Base-by-base conservation (phyloP, 768 basidiomycete species). In the Trametes elegans region DNA sequence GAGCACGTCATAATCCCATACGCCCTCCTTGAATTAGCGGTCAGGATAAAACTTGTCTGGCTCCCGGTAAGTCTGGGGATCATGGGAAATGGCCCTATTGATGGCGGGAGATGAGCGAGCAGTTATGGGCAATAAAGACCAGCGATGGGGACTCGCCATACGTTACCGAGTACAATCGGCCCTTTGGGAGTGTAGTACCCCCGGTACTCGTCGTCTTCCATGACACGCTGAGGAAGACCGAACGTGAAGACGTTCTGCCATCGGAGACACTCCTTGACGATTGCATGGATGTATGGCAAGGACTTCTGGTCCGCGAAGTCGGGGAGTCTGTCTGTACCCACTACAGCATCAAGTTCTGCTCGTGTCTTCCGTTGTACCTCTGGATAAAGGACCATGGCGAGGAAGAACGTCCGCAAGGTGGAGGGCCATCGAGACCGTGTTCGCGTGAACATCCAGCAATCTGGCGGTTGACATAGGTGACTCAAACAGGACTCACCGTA, bases 171-270 rank as follows among this genome's bases (percentile, higher is more conserved):
- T 1, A 64, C 45, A 3, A 53, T 44, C 1, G 60, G 44, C 7
- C 71, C 70, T 40, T 66, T 64, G 0, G 73, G 73, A 29, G 76
- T 74, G 49, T 69, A 74, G 39, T 71, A 60, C 3, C 73, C 75
- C 3, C 64, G 59, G 52, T 74, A 74, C 3, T 70, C 73, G 62
- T 74, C 73, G 55, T 76, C 74, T 28, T 71, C 60, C 1, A 64
- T 70, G 43, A 64, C 70, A 18, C 65, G 56, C 58, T 78, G 76
- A 2, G 59, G 46, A 3, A 61, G 14, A 21, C 53, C 42, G 32
- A 61, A 32, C 18, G 60, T 52, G 10, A 55, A 35, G n/a, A 54
- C 36, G 34, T 32, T 36, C 23, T 43, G 52, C 54, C 59, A 62
- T 14, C 61, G 47, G 36, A 55, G 31, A 16, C 34, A 21, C 24